Percentiles rank a stretch among this genome's conserved stretches.
These are phyloP conservation scores for Trichoderma erinaceum DNA, from an alignment of 495 filamentous ascomycete species.

Conservation along the genomic window DNA sequence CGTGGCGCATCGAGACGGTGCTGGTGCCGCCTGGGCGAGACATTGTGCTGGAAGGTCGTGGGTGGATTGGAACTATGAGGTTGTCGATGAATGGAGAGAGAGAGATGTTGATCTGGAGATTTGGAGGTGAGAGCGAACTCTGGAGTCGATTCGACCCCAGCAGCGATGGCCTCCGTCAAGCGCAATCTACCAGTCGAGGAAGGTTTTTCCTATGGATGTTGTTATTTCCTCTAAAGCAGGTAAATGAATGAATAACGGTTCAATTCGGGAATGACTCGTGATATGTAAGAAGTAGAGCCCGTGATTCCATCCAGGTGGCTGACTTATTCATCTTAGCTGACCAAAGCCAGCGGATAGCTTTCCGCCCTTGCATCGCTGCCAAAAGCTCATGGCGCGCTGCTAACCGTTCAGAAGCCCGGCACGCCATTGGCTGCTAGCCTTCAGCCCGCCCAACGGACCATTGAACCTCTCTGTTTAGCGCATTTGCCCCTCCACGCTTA, in stretches of 20 bases:
- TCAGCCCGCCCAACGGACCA: background rate
- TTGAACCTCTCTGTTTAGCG: background rate
- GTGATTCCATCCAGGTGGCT: background rate
- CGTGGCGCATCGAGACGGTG: constrained; percentile 18
- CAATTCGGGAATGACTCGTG: too few species aligned
- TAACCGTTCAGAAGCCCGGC: background rate
- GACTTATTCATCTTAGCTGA: background rate
- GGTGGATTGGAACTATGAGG: background rate
- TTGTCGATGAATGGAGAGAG: background rate
- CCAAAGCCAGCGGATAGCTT: background rate
- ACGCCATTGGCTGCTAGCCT: background rate
- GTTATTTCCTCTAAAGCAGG: too few species aligned
- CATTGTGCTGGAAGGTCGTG: constrained; percentile 21
- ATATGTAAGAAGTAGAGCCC: too few species aligned
- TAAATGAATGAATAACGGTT: too few species aligned
- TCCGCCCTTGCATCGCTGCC: background rate
- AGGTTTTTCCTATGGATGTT: too few species aligned
- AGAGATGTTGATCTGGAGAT: background rate
- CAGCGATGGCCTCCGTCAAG: too few species aligned
- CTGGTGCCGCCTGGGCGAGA: constrained; percentile 21
- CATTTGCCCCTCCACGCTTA: background rate
- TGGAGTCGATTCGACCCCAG: too few species aligned
- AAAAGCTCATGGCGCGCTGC: background rate
- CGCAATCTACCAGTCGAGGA: too few species aligned
- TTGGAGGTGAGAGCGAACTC: background rate